A percentile compares a stretch with the other conserved stretches of the same genome.
These are phyloP conservation scores for Pycnococcus provasolii DNA, from an alignment of 139 green algal species.

Conservation along the genomic window DNA sequence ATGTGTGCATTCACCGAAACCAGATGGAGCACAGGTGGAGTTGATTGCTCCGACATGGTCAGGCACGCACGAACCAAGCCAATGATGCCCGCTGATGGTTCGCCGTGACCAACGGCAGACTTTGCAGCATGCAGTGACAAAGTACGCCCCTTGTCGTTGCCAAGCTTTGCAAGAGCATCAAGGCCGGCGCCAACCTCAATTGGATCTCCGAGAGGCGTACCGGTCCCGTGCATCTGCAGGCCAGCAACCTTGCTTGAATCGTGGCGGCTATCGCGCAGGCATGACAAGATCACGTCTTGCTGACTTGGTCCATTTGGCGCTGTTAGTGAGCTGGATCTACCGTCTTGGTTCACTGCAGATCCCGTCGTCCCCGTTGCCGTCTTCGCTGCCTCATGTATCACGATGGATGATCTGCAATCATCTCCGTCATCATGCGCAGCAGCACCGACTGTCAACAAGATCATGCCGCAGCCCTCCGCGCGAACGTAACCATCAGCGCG, in stretches of 20 bases:
- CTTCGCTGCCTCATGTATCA: conserved; percentile 23
- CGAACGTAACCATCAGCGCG: conserved; percentile 71
- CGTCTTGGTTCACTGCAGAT: conserved; percentile 61
- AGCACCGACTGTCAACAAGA: conserved; percentile 24
- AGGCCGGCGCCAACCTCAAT: conserved; percentile 53
- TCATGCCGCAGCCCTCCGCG: conserved; percentile 43
- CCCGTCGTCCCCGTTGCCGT: neutral
- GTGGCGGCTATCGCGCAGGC: conserved; percentile 31
- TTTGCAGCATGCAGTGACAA: conserved; percentile 52
- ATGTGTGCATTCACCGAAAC: conserved; percentile 5
- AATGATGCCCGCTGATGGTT: conserved; percentile 62
- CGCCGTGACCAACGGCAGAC: conserved; percentile 68
- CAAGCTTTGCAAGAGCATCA: neutral
- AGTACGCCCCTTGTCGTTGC: conserved; percentile 7
- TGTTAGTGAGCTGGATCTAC: conserved; percentile 66
- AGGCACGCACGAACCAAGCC: conserved; percentile 45
- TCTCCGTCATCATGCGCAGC: too few relatives aligned
- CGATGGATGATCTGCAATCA: neutral
- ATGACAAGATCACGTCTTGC: conserved; percentile 53
- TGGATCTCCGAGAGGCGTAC: conserved; percentile 61
- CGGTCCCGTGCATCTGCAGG: conserved; percentile 46
- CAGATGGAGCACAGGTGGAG: conserved; percentile 6
- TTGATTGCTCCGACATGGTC: conserved; percentile 4
- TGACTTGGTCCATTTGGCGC: conserved; percentile 75
- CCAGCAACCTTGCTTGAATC: neutral